These are phyloP conservation scores for Acorus gramineus DNA, from an alignment of 106 monocot genomes.

Conservation along the genomic window DNA sequence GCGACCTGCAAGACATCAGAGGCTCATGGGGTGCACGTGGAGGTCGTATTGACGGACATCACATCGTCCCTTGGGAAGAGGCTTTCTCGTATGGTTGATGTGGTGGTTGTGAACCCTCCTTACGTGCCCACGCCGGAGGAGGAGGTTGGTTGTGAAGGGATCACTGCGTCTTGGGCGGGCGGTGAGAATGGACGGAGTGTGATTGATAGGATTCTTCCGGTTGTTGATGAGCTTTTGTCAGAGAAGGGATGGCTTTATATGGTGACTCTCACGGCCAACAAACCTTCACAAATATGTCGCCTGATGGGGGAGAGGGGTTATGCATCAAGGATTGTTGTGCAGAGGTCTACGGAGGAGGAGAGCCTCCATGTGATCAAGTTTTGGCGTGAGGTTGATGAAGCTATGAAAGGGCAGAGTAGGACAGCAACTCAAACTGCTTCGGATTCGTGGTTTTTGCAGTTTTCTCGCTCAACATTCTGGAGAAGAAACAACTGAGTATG, in stretches of 20 bases:
- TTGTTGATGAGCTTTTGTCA: conserved; percentile 60
- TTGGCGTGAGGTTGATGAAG: conserved; percentile 16
- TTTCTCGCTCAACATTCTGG: conserved; percentile 16
- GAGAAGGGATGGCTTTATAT: conserved; percentile 85
- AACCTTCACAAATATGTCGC: conserved; percentile 70
- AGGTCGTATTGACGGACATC: conserved; percentile 62
- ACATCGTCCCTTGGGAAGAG: conserved; percentile 55
- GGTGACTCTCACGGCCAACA: conserved; percentile 72
- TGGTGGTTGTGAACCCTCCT: conserved; percentile 87
- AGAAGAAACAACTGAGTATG: neutral
- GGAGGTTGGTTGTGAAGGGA: conserved; percentile 66
- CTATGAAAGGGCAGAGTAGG: neutral
- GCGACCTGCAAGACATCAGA: conserved; percentile 49
- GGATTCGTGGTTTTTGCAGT: conserved; percentile 25
- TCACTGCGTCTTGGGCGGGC: conserved; percentile 85
- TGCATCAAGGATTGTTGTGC: conserved; percentile 62
- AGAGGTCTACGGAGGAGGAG: conserved; percentile 95
- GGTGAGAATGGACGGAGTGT: conserved; percentile 79
- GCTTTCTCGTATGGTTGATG: conserved; percentile 67
- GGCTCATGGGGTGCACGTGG: conserved; percentile 72
- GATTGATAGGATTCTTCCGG: conserved; percentile 77
- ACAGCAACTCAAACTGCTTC: neutral
- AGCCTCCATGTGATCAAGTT: conserved; percentile 94
- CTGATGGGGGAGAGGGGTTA: conserved; percentile 75
- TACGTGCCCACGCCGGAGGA: conserved; percentile 93